Evolutionary conservation across 1,284 basidiomycete genomes (phyloP).

Genomic region (Ceratobasidium theobromae): DNA sequence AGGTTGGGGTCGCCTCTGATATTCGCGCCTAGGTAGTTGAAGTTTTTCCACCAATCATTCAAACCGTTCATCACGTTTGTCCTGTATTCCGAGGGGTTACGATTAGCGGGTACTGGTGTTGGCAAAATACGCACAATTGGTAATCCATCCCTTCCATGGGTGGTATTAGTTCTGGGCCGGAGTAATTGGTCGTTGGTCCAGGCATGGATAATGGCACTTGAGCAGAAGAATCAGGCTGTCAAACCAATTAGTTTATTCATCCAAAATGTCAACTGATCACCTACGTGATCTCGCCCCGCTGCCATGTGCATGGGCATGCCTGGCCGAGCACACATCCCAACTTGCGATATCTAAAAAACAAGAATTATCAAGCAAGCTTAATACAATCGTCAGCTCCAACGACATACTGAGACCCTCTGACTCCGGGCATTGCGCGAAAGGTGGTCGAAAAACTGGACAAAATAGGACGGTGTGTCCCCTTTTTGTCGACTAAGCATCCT

Average conservation of each 20-base stretch:
- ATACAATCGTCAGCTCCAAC: background rate
- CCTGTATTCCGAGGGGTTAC: background rate
- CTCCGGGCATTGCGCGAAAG: slow-evolving; percentile 3
- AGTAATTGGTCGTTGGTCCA: background rate
- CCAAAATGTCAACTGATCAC: no score
- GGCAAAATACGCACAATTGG: background rate
- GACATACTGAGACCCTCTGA: background rate
- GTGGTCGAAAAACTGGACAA: slow-evolving; percentile 27
- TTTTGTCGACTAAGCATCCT: background rate
- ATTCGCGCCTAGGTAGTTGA: slow-evolving; percentile 11
- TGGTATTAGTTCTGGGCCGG: slow-evolving; percentile 22
- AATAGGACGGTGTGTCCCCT: slow-evolving; percentile 19
- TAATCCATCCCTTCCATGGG: slow-evolving; percentile 23
- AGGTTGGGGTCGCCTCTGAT: background rate
- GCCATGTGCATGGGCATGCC: no score
- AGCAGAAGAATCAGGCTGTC: background rate
- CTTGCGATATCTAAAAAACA: no score
- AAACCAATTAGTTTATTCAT: no score
- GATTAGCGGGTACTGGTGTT: background rate
- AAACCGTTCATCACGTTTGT: slow-evolving; percentile 15
- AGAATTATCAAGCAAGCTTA: background rate
- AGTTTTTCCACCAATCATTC: slow-evolving; percentile 28
- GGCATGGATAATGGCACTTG: background rate
- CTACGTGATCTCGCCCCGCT: no score
- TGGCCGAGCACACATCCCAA: no score